phyloP scores from a whole-genome alignment of 1,284 basidiomycete species.

The Cryptococcus sp. region DNA sequence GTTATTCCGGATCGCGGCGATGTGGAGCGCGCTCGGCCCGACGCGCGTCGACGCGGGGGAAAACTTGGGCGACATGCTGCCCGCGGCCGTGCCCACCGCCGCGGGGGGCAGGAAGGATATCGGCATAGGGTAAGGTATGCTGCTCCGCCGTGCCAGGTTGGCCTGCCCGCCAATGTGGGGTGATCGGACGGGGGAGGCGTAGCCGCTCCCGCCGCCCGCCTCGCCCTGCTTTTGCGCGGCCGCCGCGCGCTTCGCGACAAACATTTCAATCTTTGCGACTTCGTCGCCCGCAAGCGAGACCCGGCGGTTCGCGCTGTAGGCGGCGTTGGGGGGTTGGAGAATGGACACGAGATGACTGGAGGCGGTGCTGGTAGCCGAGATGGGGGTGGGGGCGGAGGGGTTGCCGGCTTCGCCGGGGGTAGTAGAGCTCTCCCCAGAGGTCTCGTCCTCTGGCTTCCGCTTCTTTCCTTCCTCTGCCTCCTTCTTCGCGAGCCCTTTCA shows the following conservation, averaged over 20 bases:
- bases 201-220: neutral
- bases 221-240: conserved; percentile 12
- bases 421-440: neutral
- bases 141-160: conserved; percentile 31
- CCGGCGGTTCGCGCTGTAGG: conserved; percentile 32
- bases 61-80: conserved; percentile 26
- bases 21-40: conserved; percentile 33
- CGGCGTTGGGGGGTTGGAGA: neutral
- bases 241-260: conserved; percentile 29
- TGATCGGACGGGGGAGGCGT: conserved; percentile 17
- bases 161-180: conserved; percentile 35
- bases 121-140: conserved; percentile 43
- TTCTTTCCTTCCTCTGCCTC: conserved; percentile 21
- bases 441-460: conserved; percentile 9
- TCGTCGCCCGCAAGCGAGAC: conserved; percentile 40
- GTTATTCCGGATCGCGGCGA: conserved; percentile 46
- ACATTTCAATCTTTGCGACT: conserved; percentile 33
- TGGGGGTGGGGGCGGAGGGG: neutral
- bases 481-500: conserved; percentile 59
- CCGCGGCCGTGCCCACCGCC: neutral
- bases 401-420: neutral
- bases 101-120: conserved; percentile 5
- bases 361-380: neutral
- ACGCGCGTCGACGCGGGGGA: conserved; percentile 28
- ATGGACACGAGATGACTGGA: neutral